Evolutionary conservation across 345 rosid species (phyloP).

Genomic region (Hypericum perforatum): DNA sequence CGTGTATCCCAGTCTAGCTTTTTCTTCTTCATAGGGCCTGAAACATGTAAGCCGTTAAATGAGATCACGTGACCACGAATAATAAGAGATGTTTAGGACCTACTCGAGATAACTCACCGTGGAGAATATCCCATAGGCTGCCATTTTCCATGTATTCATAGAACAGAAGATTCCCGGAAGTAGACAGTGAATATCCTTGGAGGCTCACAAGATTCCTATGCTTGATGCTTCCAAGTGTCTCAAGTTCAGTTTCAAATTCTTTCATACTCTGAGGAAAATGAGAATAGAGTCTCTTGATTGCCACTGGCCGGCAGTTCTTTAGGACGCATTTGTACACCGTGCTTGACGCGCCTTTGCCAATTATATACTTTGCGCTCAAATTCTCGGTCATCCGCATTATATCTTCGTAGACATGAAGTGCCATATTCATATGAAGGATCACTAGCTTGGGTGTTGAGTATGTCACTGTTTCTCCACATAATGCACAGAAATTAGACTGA

Average conservation of each 20-base stretch:
- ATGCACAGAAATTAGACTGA: slow-evolving; percentile 7
- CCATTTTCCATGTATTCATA: slow-evolving; percentile 98
- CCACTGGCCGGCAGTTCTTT: slow-evolving; percentile 90
- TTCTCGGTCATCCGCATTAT: slow-evolving; percentile 98
- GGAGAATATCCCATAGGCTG: slow-evolving; percentile 95
- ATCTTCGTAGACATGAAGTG: slow-evolving; percentile 92
- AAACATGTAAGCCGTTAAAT: slow-evolving; percentile 1
- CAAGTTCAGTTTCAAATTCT: slow-evolving; percentile 89
- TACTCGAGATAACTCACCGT: slow-evolving; percentile 35
- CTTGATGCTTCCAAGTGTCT: slow-evolving; percentile 80
- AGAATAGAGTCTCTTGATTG: slow-evolving; percentile 84
- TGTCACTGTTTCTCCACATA: slow-evolving; percentile 33
- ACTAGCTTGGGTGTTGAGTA: slow-evolving; percentile 73
- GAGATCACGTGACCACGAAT: too few relatives aligned
- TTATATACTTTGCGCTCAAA: slow-evolving; percentile 78
- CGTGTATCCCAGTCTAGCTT: slow-evolving; percentile 78
- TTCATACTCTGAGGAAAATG: slow-evolving; percentile 69
- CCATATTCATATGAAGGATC: slow-evolving; percentile 96
- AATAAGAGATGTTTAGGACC: too few relatives aligned
- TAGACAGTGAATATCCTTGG: slow-evolving; percentile 80
- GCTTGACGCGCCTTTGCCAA: slow-evolving; percentile 88
- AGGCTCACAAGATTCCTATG: slow-evolving; percentile 89
- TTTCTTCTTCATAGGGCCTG: slow-evolving; percentile 74
- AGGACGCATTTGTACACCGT: slow-evolving; percentile 88
- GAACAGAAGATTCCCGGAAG: slow-evolving; percentile 78